Base-by-base conservation (phyloP, 306 rosid species). In the Gynostemma pentaphyllum region DNA sequence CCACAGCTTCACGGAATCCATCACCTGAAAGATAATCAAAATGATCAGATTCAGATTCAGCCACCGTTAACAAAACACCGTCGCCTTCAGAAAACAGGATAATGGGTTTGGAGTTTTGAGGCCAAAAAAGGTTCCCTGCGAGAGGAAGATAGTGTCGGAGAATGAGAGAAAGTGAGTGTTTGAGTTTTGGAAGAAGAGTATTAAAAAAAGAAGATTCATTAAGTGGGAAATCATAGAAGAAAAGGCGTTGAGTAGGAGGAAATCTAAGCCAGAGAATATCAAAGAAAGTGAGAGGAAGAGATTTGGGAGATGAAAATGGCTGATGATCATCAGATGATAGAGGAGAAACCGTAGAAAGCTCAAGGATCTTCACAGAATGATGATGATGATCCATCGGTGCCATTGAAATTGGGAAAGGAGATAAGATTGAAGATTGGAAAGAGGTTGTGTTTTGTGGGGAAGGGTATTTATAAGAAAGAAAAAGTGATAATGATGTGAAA, bases 281-380 rank as follows among this genome's bases (percentile, higher is more conserved):
- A 16, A 79, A 66, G 56, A 72, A 79, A 7, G 76, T 75, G 19
- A 72, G 74, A 2, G 70, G 75, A 26, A 79, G 73, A 57, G 76
- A 56, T 61, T 76, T 45, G 4, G 68, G 24, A 5, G 71, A 68
- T 44, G 68, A 53, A 2, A 74, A 74, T 1, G 42, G 70, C 5
- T n/a, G n/a, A n/a, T n/a, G n/a, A n/a, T n/a, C n/a, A n/a, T n/a
- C n/a, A n/a, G n/a, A n/a, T n/a, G 62, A 29, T 10, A 79, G 76
- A 11, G 79, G 79, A 55, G 71, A 29, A 5, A 53, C 34, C 19
- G 0, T 13, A 5, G 39, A 53, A 1, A 10, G 16, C 16, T 53
- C 61, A 11, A 53, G 1, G 8, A 53, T 5, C 36, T 53, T 53
- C 32, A 53, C 60, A 19, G 12, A 4, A 14, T 1, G 23, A 19